Base-by-base conservation (phyloP, 106 monocot genomes). In the Alisma plantagoaquatica region DNA sequence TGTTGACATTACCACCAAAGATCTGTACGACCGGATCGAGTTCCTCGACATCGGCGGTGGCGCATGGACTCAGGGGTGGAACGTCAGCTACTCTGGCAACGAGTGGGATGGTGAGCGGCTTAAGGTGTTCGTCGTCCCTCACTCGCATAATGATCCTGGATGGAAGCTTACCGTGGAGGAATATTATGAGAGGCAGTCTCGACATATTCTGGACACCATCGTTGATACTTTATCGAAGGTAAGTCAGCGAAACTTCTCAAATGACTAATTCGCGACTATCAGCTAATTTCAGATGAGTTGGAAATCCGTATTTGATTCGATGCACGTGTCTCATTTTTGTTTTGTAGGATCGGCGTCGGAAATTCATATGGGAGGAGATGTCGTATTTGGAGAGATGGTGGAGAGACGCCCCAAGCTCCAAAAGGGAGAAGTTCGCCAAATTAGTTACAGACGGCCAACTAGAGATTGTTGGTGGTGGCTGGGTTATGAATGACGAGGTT, bases 401-500 rank as follows among this genome's bases (percentile, higher is more conserved):
- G 96, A 76, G 84, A 53, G 96, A 96, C 43, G 75, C 96, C 0
- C 60, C 96, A 10, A 59, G n/a, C 15, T 23, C 58, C 7, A 75
- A 76, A 29, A 69, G 46, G 76, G 76, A 78, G 38, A 63, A 66
- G 25, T 85, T 96, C 35, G 58, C 69, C 21, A 81, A 76, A 43
- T 57, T 96, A 46, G 81, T 89, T 6, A 73, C 66, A 53, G 72
- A 82, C 56, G 96, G 96, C 21, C 96, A 96, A 63, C 53, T 96
- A 16, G 96, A 96, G 61, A 96, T 96, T 51, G 96, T 96, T 30
- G 76, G 96, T 56, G 96, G 96, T 41, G 96, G 96, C 22, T 96
- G 96, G 96, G 96, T 96, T 52, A 96, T 96, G 96, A 96, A 96
- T 54, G 96, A 96, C 44, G 96, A 96, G 84, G 96, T 96, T 61